A percentile compares a stretch with the other conserved stretches of the same genome.
Conservation (phyloP, 345 rosid genomes). For the Eucalyptus tenuipes region DNA sequence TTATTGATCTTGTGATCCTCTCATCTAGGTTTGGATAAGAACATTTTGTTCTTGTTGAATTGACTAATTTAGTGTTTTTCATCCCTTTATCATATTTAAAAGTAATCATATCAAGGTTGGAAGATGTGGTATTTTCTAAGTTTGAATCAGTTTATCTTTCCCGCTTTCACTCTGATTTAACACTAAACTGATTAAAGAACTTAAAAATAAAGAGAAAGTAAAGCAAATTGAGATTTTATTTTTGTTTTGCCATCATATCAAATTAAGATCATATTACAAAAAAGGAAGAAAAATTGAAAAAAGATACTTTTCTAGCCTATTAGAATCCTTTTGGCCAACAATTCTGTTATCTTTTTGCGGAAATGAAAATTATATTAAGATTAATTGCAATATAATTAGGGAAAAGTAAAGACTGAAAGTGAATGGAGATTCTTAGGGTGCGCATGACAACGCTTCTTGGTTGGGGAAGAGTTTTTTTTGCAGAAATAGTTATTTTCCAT, state of each 20-base stretch:
- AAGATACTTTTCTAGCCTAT: neutral
- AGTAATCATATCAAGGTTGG: neutral
- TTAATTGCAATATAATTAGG: neutral
- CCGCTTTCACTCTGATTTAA: fast-evolving
- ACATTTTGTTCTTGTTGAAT: too few species aligned
- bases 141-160: fast-evolving
- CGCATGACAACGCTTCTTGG: too few species aligned
- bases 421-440: neutral
- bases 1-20: too few species aligned
- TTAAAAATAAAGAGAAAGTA: neutral
- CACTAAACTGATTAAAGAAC: neutral
- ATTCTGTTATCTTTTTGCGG: fast-evolving
- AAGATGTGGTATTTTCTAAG: neutral
- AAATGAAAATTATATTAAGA: neutral
- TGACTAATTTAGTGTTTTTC: too few species aligned
- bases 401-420: neutral
- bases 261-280: neutral
- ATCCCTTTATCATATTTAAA: neutral
- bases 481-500: too few species aligned
- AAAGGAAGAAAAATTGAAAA: neutral
- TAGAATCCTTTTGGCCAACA: neutral
- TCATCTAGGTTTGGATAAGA: too few species aligned
- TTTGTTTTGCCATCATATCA: neutral
- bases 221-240: neutral
- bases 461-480: too few species aligned